These are phyloP conservation scores for Tolypocladium tundrense DNA, from an alignment of 2,329 filamentous ascomycete species.

Conservation along the genomic window DNA sequence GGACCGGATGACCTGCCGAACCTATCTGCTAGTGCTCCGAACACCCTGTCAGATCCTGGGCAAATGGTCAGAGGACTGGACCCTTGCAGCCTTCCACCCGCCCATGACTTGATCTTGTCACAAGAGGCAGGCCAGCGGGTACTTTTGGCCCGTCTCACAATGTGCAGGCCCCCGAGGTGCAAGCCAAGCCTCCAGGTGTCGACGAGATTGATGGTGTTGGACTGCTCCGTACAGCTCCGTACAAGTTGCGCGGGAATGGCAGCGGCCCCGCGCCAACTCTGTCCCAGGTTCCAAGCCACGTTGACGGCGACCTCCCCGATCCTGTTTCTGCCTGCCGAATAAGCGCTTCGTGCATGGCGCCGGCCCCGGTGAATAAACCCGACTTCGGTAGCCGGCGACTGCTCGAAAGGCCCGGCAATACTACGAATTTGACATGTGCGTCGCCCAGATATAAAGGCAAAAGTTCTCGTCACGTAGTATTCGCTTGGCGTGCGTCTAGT, in stretches of 20 bases:
- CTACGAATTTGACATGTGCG: background rate
- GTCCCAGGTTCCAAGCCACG: background rate
- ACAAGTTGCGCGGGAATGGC: background rate
- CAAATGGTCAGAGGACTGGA: constrained; percentile 2
- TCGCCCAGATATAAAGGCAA: background rate
- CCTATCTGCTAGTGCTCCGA: constrained; percentile 7
- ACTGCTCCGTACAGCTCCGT: background rate
- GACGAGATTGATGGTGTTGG: background rate
- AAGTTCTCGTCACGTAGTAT: background rate
- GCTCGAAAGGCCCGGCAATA: background rate
- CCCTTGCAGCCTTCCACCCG: constrained; percentile 2
- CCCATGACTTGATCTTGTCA: background rate
- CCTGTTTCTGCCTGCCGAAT: background rate
- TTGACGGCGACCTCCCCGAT: background rate
- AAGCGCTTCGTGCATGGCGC: background rate
- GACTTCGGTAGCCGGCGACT: background rate
- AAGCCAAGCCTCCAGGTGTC: background rate
- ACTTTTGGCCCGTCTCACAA: constrained; percentile 2
- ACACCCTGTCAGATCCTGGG: constrained; percentile 5
- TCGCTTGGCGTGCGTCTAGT: background rate
- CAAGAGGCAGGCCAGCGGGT: constrained; percentile 3
- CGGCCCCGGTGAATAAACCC: background rate
- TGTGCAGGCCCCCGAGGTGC: background rate
- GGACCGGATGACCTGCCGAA: constrained; percentile 10
- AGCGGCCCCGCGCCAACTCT: background rate